Base-by-base conservation (phyloP, 768 basidiomycete genomes). In the Floccularia luteovirens region DNA sequence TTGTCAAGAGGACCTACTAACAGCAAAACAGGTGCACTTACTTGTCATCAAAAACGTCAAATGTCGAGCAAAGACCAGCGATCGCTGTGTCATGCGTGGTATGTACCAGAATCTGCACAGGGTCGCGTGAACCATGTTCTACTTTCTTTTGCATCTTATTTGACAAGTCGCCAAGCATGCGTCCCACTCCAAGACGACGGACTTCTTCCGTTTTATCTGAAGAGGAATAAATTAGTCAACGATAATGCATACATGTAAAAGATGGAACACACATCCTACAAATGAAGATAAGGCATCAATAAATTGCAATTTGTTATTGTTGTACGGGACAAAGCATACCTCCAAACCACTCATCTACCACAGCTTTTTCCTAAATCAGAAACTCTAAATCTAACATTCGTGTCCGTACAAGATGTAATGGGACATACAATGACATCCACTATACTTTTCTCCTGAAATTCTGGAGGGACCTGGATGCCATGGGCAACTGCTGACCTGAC, bases 331-430 rank as follows among this genome's bases (percentile, higher is more conserved):
- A 21, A 12, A 24, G 54, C 60, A 19, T 47, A 65, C 81, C 76
- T 63, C 74, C 68, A 54, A 83, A 90, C 86, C 87, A 90, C 56
- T 91, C 87, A 35, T 70, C 72, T 19, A 82, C 74, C 3, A 86
- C 78, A 14, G 84, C 86, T 39, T 67, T 66, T 60, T 90, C 82
- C 81, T 85, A 5, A 10, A 16, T 8, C n/a, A n/a, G n/a, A n/a
- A n/a, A n/a, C n/a, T n/a, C n/a, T n/a, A 22, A 20, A 10, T 11
- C 21, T 13, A 25, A n/a, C 5, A 28, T 39, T 13, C 12, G 27
- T 30, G 38, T 3, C 20, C 24, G 20, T 3, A 11, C 20, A 16
- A 16, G 25, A 24, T 4, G n/a, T 7, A 22, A 7, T 3, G 23
- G 6, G 13, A 56, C 67, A 32, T 48, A 82, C 85, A 22, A 90